Evolutionary conservation across 768 basidiomycete species (phyloP), one percentile per base, ranked within the genome.

Genomic region (Porphyrellus cyaneotinctus): DNA sequence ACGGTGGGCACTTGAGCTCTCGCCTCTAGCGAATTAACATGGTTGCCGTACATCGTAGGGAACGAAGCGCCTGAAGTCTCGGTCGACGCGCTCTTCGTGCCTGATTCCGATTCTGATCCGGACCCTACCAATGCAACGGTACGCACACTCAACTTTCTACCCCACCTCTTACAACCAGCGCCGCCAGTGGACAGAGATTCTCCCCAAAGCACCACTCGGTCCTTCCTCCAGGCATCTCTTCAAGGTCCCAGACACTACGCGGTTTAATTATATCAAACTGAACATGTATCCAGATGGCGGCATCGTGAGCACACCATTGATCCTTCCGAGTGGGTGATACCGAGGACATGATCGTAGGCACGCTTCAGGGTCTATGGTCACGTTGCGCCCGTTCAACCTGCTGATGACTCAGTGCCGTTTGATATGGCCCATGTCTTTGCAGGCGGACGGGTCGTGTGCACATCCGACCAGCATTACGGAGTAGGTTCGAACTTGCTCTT

Each of bases 211-310:
- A 7, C 71, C 80, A 39, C 76, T 97, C 24, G 89, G 90, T 3
- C 95, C 97, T 9, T 83, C 79, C 56, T 85, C 87, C n/a, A 79
- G 87, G 49, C 97, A 99, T 68, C 76, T 97, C 31, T 98, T 97
- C 78, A 80, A 80, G 53, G 77, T 94, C 37, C 65, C 82, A 15
- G 65, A 74, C 13, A 80, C 81, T 1, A 51, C 66, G 2, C 64
- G 70, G 13, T 76, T 79, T 51, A 95, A 86, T 56, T 88, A 87
- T 68, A 84, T 99, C 53, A 97, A 91, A 70, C 82, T 99, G 22
- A 85, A 87, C 59, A 94, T 95, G 82, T 92, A 93, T 71, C 97
- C 97, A 3, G 97, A 99, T 63, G 97, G 97, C 36, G 97, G 97
- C 3, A 93, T 98, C 65, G 94, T 93, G 64, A 73, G 45, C 23